Base-by-base conservation (phyloP, 2,329 filamentous ascomycete species). In the Myriosclerotinia scirpicola region DNA sequence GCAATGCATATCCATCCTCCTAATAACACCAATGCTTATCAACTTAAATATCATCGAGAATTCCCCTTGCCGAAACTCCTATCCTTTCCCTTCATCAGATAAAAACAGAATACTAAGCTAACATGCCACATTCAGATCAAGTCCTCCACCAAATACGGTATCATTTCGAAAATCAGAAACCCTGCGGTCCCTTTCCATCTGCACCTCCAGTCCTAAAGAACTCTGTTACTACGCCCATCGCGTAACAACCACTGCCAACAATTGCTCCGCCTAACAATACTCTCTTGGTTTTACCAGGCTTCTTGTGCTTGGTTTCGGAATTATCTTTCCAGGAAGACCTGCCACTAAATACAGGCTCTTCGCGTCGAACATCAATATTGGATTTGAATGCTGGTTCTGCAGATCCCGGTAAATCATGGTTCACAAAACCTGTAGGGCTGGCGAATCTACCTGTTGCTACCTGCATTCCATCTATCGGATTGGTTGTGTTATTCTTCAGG, bases 351-450 rank as follows among this genome's bases (percentile, higher is more conserved):
- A 82, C 80, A 1, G 79, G 77, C 69, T 84, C 81, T 64, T 84
- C 80, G 26, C 80, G 77, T 8, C 78, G 76, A 9, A 81, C 78
- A 63, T 82, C 78, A 60, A 81, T 80, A 67, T 78, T 79, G 50
- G 81, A 80, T 58, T 78, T 77, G 74, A 81, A 79, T 44, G 78
- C 76, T 15, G 79, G 76, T 12, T 78, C 76, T 14, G 75, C 69
- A 48, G 75, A 54, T 75, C 70, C n/a, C 70, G 73, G 48, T 75
- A 79, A 54, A 68, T 87, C 84, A 70, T 87, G 85, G 70, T 87
- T 88, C 54, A 89, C 84, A 72, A 87, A 90, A 0, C 86, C 87
- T 1, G 87, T 89, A 1, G 87, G 87, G 44, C 84, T 87, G 22
- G 86, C 85, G 73, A 87, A 89, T 63, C 84, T 83, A 5, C 85